Evolutionary conservation across 768 basidiomycete species (phyloP), one percentile per base, ranked within the genome.

Genomic region (Sutorius australiensis): DNA sequence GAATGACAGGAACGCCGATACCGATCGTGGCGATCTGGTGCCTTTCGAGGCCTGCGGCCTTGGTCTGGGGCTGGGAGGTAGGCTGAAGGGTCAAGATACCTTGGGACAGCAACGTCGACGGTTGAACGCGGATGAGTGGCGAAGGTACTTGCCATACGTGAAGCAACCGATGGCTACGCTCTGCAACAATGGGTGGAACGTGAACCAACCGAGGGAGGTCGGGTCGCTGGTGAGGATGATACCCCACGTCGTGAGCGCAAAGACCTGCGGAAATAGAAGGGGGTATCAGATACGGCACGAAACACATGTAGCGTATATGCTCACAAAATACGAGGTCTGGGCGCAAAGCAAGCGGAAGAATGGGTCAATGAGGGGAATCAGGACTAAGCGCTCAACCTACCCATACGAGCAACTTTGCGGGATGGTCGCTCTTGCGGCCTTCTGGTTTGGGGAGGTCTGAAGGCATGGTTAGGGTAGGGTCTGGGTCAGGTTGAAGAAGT

Each of bases 21-120:
- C 69, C 66, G 6, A 86, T 67, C 59, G 84, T 80, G 13, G 81
- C 79, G 27, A 77, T 63, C 64, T 92, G 87, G 62, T 94, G 92
- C 31, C 86, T 78, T 13, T 73, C 64, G 4, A 93, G 75, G 0
- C 88, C 89, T 1, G 82, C 80, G 9, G 79, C 75, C 68, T 89
- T 87, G 37, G 81, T 80, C 61, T 72, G 75, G 3, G 84, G 82
- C 46, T 81, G 80, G 4, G 82, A 79, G 11, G 87, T 88, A 1
- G 86, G 86, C 58, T 87, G 91, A 11, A 87, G 82, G 21, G 89
- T 89, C 60, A 88, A 63, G 39, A 93, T 81, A 7, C 84, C 89
- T 89, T 46, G 28, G 21, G 41, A 28, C 28, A 24, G 3, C 13
- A 12, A 27, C 24, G 54, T 37, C 38, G 46, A 27, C 14, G 21